Evolutionary conservation across 192 early-diverging fungal species (phyloP).

Genomic region (Pilaira anomala): DNA sequence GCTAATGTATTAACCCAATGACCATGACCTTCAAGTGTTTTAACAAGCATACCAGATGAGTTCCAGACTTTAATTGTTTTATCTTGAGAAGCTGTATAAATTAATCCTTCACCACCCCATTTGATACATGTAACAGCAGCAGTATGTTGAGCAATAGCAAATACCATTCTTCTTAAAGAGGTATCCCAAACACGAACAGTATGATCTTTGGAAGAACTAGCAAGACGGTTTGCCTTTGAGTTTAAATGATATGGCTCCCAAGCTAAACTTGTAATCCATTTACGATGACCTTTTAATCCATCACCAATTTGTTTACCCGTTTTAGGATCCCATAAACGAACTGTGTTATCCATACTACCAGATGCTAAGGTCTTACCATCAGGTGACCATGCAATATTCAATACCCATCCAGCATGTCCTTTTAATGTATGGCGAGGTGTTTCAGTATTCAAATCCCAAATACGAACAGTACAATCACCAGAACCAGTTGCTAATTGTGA

Average conservation of each 20-base stretch:
- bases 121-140: slow-evolving; percentile 90
- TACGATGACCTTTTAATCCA: slow-evolving; percentile 77
- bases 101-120: slow-evolving; percentile 93
- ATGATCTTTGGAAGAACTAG: slow-evolving; percentile 88
- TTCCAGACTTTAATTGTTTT: slow-evolving; percentile 98
- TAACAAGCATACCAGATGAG: slow-evolving; percentile 76
- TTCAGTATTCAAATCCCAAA: slow-evolving; percentile 97
- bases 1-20: slow-evolving; percentile 98
- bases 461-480: slow-evolving; percentile 89
- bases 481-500: slow-evolving; percentile 91
- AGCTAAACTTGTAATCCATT: slow-evolving; percentile 85
- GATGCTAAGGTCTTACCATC: slow-evolving; percentile 82
- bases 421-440: slow-evolving; percentile 84
- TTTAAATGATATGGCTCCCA: slow-evolving; percentile 95
- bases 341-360: slow-evolving; percentile 91
- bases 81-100: slow-evolving; percentile 91
- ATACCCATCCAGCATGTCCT: slow-evolving; percentile 92
- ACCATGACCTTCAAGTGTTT: slow-evolving; percentile 86
- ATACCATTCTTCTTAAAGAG: slow-evolving; percentile 62
- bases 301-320: slow-evolving; percentile 79
- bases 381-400: slow-evolving; percentile 91
- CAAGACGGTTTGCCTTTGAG: slow-evolving; percentile 72
- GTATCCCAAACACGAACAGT: slow-evolving; percentile 95
- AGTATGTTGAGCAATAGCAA: slow-evolving; percentile 86
- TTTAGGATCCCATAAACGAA: slow-evolving; percentile 85